These are phyloP conservation scores for Cordyceps cateniannulata DNA, from an alignment of 2,329 filamentous ascomycete species.

Conservation along the genomic window DNA sequence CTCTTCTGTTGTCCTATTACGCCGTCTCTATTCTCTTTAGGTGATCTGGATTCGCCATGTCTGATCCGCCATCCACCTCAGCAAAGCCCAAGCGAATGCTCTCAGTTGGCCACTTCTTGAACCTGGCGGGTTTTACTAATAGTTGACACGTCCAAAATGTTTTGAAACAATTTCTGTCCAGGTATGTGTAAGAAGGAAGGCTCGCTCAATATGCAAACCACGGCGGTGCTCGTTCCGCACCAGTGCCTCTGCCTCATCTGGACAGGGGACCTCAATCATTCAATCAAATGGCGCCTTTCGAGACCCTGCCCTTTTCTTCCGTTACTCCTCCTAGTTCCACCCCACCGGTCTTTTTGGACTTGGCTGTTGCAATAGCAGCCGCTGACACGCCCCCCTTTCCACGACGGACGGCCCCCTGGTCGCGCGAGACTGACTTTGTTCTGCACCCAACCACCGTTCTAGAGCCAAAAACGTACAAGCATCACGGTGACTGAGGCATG, in stretches of 20 bases:
- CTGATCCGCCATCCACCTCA: not conserved
- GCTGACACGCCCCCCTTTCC: constrained; percentile 3
- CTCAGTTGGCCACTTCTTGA: not conserved
- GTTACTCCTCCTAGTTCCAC: not conserved
- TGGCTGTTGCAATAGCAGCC: not conserved
- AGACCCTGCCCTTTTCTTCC: not conserved
- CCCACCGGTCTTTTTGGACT: not conserved
- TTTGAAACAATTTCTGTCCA: not conserved
- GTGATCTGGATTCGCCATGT: not conserved
- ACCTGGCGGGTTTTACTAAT: no score
- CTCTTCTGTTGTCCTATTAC: not conserved
- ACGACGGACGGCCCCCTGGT: not conserved
- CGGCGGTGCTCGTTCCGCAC: not conserved
- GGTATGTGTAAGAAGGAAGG: not conserved
- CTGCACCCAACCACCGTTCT: not conserved
- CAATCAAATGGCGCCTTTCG: no score
- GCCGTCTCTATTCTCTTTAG: not conserved
- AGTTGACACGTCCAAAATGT: not conserved
- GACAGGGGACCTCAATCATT: not conserved
- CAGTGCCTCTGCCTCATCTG: not conserved
- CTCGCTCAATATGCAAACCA: not conserved
- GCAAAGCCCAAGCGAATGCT: not conserved
- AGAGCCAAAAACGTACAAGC: not conserved
- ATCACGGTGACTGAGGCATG: not conserved
- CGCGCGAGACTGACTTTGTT: not conserved